Evolutionary conservation across 371 early-diverging fungal species (phyloP), one percentile per base, ranked within the genome.

Genomic region (Zychaea mexicana): DNA sequence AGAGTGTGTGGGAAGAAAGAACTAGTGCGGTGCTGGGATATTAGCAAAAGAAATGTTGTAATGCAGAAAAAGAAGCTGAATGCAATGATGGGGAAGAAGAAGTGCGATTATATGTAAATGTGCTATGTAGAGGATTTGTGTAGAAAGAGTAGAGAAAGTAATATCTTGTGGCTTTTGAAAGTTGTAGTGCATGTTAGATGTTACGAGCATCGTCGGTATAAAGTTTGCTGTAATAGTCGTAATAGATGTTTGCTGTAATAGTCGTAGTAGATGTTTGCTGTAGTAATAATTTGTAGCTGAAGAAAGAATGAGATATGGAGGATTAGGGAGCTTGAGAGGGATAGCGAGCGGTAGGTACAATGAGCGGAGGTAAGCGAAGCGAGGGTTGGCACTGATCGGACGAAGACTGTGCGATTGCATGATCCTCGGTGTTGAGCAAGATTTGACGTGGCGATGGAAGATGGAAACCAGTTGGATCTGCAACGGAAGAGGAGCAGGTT

Each of bases 401-500:
- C 4, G 42, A 42, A 7, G 42, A 21, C 46, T 47, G 46, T 38
- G 36, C 17, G 7, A 62, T n/a, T 24, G 49, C 1, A 22, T 53
- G 28, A 57, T 21, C n/a, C 5, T 33, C 52, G 7, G 39, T 8
- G 26, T 17, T 64, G 4, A 57, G 8, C 17, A 65, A 31, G 21
- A 60, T 38, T 39, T 58, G 60, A 9, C 60, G 60, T 42, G 66
- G 66, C 8, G 66, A 65, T 21, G 66, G 66, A 13, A 59, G 55
- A 13, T 52, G n/a, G 52, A 58, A 49, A 57, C 39, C 28, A n/a
- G 58, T n/a, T 21, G 36, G 59, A 45, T 58, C 59, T n/a, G 59
- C 45, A 28, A 36, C 36, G 3, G 56, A 56, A 22, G 56, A 56
- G 56, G 56, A 56, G 56, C 32, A 36, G 30, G 24, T 49, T 49